Conservation (phyloP, 2,329 filamentous ascomycete genomes). For the Penicillium sp. region DNA sequence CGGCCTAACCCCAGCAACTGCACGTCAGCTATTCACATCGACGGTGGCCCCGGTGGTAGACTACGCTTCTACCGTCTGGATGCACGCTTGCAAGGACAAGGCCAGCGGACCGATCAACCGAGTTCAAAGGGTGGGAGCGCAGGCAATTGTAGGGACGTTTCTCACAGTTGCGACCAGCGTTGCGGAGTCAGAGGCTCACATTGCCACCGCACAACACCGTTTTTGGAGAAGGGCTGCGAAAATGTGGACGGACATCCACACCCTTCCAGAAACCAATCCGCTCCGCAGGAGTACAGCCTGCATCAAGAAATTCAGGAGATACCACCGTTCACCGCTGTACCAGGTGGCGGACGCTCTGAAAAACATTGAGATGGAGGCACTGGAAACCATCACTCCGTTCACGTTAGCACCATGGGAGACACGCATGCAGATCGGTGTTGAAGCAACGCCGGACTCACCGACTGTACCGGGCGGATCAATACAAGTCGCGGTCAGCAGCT, state of each 20-base stretch:
- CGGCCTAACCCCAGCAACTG: slow-evolving; percentile 22
- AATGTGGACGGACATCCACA: slow-evolving; percentile 24
- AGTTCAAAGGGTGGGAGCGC: slow-evolving; percentile 30
- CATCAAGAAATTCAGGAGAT: slow-evolving; percentile 24
- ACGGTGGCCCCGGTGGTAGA: slow-evolving; percentile 34
- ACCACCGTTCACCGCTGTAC: slow-evolving; percentile 19
- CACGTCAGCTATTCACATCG: slow-evolving; percentile 28
- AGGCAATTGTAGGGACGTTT: slow-evolving; percentile 32
- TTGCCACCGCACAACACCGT: slow-evolving; percentile 21
- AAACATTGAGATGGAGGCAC: no score
- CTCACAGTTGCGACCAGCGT: slow-evolving; percentile 28
- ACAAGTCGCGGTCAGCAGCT: neutral
- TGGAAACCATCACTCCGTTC: slow-evolving; percentile 18
- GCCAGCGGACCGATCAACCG: slow-evolving; percentile 25
- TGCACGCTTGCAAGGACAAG: slow-evolving; percentile 27
- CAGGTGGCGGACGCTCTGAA: slow-evolving; percentile 11
- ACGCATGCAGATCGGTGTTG: slow-evolving; percentile 5
- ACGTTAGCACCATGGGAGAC: slow-evolving; percentile 12
- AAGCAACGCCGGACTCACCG: slow-evolving; percentile 2
- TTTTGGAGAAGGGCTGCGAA: slow-evolving; percentile 24
- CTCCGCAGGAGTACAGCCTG: slow-evolving; percentile 14
- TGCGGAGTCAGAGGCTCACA: slow-evolving; percentile 31
- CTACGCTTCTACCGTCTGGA: slow-evolving; percentile 30
- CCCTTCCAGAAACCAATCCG: slow-evolving; percentile 12
- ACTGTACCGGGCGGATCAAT: neutral